phyloP scores from a whole-genome alignment of 495 filamentous ascomycete species.

The Penicillium coffeae region DNA sequence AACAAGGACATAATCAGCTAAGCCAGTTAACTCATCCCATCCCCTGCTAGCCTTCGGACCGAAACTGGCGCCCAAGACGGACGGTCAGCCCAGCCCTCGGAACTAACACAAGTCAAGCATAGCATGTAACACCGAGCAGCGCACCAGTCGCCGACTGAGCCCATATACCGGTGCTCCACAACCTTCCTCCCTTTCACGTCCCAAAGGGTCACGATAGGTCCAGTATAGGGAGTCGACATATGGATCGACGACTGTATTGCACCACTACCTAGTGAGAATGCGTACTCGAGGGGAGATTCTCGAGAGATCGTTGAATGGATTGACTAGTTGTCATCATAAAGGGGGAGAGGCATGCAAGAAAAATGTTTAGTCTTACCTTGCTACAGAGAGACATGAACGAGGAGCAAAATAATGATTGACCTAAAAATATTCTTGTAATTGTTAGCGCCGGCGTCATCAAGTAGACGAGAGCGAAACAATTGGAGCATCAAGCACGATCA shows the following conservation, averaged over 20 bases:
- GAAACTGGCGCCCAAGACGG: conserved; percentile 54
- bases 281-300: conserved; percentile 50
- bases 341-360: conserved; percentile 10
- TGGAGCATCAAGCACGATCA: conserved; percentile 35
- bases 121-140: conserved; percentile 25
- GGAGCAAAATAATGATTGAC: conserved; percentile 1
- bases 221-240: conserved; percentile 56
- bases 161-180: conserved; percentile 68
- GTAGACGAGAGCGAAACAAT: conserved; percentile 8
- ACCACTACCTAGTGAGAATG: conserved; percentile 17
- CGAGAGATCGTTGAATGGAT: conserved; percentile 98
- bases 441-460: conserved; percentile 17
- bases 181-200: conserved; percentile 64
- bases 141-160: conserved; percentile 24
- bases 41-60: conserved; percentile 45
- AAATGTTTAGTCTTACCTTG: conserved; percentile 11
- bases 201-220: conserved; percentile 47
- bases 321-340: conserved; percentile 92
- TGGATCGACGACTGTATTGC: conserved; percentile 50
- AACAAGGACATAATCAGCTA: conserved; percentile 47
- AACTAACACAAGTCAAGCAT: conserved; percentile 44
- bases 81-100: conserved; percentile 30
- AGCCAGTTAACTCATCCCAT: conserved; percentile 64
- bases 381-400: conserved; percentile 1
- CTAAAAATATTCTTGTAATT: conserved; percentile 10